Evolutionary conservation across 805 yeast genomes (phyloP).

Genomic region (Hanseniaspora occidentalis): DNA sequence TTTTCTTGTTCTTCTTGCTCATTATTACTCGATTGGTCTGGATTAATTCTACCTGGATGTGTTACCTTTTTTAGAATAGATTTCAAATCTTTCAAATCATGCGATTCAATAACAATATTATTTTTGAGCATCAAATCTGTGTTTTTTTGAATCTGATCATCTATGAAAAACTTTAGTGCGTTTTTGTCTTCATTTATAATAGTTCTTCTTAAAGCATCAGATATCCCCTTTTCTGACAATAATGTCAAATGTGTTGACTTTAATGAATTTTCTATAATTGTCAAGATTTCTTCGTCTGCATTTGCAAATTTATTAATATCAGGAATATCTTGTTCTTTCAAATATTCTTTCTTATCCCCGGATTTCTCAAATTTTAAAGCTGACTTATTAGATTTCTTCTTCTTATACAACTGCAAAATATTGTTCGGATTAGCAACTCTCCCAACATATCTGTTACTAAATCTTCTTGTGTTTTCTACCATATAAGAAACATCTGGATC

Average conservation of each 20-base stretch:
- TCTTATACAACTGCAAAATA: slow-evolving; percentile 58
- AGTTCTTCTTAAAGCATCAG: slow-evolving; percentile 56
- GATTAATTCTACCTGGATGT: slow-evolving; percentile 3
- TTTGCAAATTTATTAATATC: slow-evolving; percentile 11
- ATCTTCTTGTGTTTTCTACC: slow-evolving; percentile 80
- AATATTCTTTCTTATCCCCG: slow-evolving; percentile 6
- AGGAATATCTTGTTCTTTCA: no score
- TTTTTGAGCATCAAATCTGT: slow-evolving; percentile 34
- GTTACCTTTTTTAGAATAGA: slow-evolving; percentile 32
- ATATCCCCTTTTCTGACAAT: slow-evolving; percentile 64
- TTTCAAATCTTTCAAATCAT: slow-evolving; percentile 30
- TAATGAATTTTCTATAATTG: slow-evolving; percentile 50
- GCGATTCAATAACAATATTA: slow-evolving; percentile 29
- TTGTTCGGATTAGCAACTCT: slow-evolving; percentile 85
- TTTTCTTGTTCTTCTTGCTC: no score
- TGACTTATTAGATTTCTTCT: no score
- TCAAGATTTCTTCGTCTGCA: slow-evolving; percentile 42
- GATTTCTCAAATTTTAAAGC: slow-evolving; percentile 7
- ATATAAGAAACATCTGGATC: slow-evolving; percentile 46
- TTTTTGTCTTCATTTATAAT: slow-evolving; percentile 76
- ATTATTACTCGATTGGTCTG: no score
- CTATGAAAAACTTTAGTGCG: slow-evolving; percentile 52
- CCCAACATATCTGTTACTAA: slow-evolving; percentile 84
- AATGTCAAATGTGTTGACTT: slow-evolving; percentile 51
- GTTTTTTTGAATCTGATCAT: slow-evolving; percentile 41